Base-by-base conservation (phyloP, 179 eudicot species). In the Silene vulgaris region DNA sequence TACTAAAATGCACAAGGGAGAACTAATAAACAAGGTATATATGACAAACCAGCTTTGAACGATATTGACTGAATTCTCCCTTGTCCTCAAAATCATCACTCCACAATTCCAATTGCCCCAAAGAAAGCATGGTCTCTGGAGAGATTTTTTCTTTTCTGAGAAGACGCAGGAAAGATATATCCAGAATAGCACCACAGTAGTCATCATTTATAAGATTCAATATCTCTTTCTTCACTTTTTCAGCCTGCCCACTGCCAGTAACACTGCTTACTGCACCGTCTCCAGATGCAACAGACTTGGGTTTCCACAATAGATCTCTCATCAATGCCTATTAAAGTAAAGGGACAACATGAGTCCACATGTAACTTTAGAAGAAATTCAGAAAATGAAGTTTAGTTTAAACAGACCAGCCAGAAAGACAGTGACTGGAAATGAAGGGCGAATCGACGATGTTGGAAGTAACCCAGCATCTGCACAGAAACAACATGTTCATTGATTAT, bases 51-150 rank as follows among this genome's bases (percentile, higher is more conserved):
- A 96, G 90, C 85, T 87, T 89, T 56, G 96, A 91, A 48, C 99
- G 99, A 40, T 89, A 93, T 76, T 90, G 93, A 79, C 99, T 77
- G 72, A 96, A 96, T 82, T 93, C 97, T 76, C 92, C 93, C 82
- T 86, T 88, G 73, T 91, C 91, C 83, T 96, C 98, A 83, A 93
- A 85, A 82, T 88, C 96, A 83, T 96, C 93, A 89, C 90, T 91
- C 98, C 98, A 96, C 69, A 93, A 79, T 78, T 96, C 99, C 78
- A 93, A 69, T 17, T 87, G 85, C 37, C 90, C 96, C 80, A 83
- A 76, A 74, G 82, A 75, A 78, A 79, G 73, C 78, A 89, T 77
- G n/a, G 90, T 83, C 71, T 84, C 92, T 65, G 87, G 84, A 54
- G 73, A 82, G 70, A 91, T 70, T 72, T 90, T 92, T 80, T 93